Conservation (phyloP, 2,329 filamentous ascomycete genomes). For the Monilinia fructicola region DNA sequence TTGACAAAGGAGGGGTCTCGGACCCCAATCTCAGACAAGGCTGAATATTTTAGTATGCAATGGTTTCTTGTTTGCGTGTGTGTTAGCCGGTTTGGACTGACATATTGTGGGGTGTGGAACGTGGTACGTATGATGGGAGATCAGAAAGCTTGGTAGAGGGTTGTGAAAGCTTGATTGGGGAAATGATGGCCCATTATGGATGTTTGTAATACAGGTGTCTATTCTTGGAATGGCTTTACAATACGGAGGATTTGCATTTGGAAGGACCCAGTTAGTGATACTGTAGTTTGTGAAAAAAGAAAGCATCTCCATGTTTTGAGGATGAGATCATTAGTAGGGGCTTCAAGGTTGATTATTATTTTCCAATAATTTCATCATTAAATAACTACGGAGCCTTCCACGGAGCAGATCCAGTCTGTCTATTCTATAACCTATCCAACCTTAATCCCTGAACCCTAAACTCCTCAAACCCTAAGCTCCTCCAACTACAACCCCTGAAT, state of each 20-base stretch:
- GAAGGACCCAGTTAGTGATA: no score
- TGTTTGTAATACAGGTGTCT: not conserved
- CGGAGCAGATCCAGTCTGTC: not conserved
- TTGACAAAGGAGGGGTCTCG: not conserved
- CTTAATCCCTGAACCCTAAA: not conserved
- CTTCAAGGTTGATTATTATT: not conserved
- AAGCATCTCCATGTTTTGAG: no score
- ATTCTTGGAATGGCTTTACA: not conserved
- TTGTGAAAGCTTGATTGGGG: slow-evolving; percentile 2
- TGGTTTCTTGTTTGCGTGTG: not conserved
- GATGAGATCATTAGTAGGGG: no score
- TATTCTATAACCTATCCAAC: not conserved
- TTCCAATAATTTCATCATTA: not conserved
- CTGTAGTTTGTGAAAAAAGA: no score
- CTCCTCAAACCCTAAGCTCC: not conserved
- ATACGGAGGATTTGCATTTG: not conserved
- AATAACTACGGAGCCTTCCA: not conserved
- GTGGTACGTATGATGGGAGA: not conserved
- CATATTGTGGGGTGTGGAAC: not conserved
- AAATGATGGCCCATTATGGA: not conserved
- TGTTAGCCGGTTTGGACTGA: not conserved
- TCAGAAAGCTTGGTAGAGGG: slow-evolving; percentile 20
- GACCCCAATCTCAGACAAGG: not conserved
- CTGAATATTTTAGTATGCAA: not conserved
- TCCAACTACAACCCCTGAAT: slow-evolving; percentile 32